phyloP scores from a whole-genome alignment of 495 filamentous ascomycete genomes.

The Astrothelium macrocarpum region DNA sequence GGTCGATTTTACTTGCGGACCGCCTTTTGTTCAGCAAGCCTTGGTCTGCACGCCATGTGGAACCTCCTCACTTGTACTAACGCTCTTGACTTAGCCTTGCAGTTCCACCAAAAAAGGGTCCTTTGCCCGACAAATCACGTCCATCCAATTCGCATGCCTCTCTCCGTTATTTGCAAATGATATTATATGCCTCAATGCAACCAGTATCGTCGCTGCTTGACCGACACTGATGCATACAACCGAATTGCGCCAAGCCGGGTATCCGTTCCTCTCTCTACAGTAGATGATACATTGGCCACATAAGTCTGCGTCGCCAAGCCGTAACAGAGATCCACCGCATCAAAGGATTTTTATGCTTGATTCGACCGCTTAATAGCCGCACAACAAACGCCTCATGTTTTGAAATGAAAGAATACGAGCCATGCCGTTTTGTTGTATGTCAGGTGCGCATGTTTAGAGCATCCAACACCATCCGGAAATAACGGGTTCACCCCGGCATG shows the following conservation, averaged over 20 bases:
- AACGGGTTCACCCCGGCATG: too few species aligned
- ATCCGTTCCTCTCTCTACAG: not conserved
- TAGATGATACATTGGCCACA: constrained; percentile 1
- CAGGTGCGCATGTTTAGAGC: too few species aligned
- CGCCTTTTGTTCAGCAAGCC: not conserved
- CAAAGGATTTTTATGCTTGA: not conserved
- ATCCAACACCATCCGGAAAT: too few species aligned
- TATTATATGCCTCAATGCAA: not conserved
- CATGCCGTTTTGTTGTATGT: too few species aligned
- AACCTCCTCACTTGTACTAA: not conserved
- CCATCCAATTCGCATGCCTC: not conserved
- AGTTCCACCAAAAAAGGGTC: not conserved
- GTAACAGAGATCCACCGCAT: not conserved
- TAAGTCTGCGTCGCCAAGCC: not conserved
- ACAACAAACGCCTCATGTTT: not conserved
- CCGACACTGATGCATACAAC: not conserved
- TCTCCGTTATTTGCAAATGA: not conserved
- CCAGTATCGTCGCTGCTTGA: too few species aligned
- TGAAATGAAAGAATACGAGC: too few species aligned
- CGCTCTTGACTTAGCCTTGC: not conserved
- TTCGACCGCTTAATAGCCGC: not conserved
- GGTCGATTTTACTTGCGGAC: not conserved
- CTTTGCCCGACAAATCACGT: not conserved
- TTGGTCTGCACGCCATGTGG: not conserved
- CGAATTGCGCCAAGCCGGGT: not conserved